These are phyloP conservation scores for Brassica incana DNA, from an alignment of 345 rosid genomes.

Conservation along the genomic window DNA sequence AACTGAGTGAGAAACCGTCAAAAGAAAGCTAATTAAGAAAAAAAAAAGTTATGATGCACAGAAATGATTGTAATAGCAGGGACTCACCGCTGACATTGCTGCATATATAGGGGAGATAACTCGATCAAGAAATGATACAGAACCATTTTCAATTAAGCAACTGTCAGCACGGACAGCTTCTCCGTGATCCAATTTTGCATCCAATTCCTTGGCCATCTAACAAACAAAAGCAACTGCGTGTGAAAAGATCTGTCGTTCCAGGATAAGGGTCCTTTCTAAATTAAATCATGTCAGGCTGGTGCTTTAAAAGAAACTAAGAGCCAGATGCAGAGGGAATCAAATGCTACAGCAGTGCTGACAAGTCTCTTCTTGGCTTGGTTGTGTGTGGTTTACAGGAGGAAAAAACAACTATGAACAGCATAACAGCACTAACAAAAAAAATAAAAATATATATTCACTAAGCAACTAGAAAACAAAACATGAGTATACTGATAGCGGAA, in stretches of 20 bases:
- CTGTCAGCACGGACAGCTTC: constrained; percentile 70
- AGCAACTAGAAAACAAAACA: constrained; percentile 6
- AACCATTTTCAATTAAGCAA: constrained; percentile 58
- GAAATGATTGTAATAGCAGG: constrained; percentile 7
- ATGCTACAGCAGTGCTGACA: constrained; percentile 12
- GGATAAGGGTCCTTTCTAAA: constrained; percentile 9
- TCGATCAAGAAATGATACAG: constrained; percentile 79
- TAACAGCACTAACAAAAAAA: constrained; percentile 9
- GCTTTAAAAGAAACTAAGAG: constrained; percentile 17
- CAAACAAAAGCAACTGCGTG: constrained; percentile 28
- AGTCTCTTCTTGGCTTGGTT: constrained; percentile 11
- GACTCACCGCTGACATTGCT: constrained; percentile 61
- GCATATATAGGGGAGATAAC: constrained; percentile 75
- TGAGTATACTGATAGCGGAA: neutral
- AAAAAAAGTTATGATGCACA: constrained; percentile 5
- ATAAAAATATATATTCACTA: neutral
- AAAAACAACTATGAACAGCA: constrained; percentile 12
- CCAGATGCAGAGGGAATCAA: constrained; percentile 17
- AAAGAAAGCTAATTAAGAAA: constrained; percentile 7
- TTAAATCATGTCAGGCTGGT: constrained; percentile 14
- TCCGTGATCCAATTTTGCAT: constrained; percentile 83
- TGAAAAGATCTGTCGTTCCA: constrained; percentile 18
- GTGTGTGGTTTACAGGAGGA: constrained; percentile 6
- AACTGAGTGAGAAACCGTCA: constrained; percentile 7
- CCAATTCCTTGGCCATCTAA: constrained; percentile 98